phyloP scores from a whole-genome alignment of 225 moss, liverwort and hornwort genomes.

The Climacium dendroides region DNA sequence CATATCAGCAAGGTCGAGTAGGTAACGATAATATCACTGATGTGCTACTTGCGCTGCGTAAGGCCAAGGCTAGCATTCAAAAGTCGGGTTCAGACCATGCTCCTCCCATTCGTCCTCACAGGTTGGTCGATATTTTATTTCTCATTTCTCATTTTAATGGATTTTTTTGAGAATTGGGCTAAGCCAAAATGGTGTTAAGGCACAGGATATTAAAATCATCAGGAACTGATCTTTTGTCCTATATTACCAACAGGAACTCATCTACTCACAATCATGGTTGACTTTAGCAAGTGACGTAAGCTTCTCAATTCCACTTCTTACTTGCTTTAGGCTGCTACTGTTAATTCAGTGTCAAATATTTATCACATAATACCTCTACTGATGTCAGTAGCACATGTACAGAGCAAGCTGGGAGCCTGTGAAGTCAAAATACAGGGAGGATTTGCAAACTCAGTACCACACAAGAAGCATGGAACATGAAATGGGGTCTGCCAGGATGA shows the following conservation, averaged over 20 bases:
- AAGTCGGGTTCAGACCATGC: background rate
- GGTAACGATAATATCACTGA: background rate
- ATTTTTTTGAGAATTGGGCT: background rate
- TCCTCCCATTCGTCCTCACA: background rate
- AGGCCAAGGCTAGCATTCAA: slow-evolving; percentile 6
- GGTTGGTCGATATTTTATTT: background rate
- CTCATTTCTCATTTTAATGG: background rate
- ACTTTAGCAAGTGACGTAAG: background rate
- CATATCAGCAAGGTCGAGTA: background rate
- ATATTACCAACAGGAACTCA: background rate
- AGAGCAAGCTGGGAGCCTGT: background rate
- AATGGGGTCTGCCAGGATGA: background rate
- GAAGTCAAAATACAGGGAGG: background rate
- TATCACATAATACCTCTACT: background rate
- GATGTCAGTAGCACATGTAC: background rate
- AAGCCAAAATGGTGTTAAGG: background rate
- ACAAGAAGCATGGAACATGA: background rate
- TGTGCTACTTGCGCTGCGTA: background rate
- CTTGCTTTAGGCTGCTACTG: background rate
- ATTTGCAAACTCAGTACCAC: background rate
- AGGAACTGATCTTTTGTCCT: background rate
- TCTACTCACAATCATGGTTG: background rate
- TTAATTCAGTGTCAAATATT: background rate
- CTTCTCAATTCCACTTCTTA: background rate
- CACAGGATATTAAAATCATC: background rate